Conservation (phyloP, 2,329 filamentous ascomycete genomes). For the Cryphonectria carpinicola region DNA sequence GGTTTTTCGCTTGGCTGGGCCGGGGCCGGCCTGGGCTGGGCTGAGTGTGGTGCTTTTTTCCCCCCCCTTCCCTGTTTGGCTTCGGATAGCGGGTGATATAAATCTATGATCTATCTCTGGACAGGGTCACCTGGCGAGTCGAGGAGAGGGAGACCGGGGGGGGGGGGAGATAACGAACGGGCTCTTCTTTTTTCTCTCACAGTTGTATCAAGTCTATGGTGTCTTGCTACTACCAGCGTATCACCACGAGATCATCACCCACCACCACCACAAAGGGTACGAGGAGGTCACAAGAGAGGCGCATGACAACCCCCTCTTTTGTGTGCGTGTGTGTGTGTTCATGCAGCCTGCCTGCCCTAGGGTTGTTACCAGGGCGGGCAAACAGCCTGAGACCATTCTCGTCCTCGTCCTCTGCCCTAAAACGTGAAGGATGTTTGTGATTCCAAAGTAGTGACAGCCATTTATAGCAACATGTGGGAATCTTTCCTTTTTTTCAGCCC, state of each 20-base stretch:
- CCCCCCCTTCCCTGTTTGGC: not conserved
- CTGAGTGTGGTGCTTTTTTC: not conserved
- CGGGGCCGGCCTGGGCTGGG: not conserved
- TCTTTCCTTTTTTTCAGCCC: not conserved
- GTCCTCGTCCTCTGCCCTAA: not conserved
- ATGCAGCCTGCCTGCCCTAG: not conserved
- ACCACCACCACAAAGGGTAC: not conserved
- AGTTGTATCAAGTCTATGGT: not conserved
- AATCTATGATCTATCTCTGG: not conserved
- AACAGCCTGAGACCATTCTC: too few species aligned
- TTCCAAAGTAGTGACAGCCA: not conserved
- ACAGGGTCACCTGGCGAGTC: not conserved
- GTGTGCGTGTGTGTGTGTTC: not conserved
- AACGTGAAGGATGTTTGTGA: not conserved
- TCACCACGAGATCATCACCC: not conserved
- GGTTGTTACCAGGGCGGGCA: not conserved
- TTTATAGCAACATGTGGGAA: not conserved
- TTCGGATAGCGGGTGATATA: not conserved
- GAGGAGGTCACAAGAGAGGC: not conserved
- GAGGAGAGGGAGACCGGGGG: not conserved
- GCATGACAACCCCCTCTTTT: not conserved
- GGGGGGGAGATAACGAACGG: not conserved
- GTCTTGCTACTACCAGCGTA: not conserved
- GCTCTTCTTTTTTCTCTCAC: not conserved
- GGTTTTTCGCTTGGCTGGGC: not conserved